Conservation (phyloP, 805 yeast genomes). For the Metschnikowia vanudenii region DNA sequence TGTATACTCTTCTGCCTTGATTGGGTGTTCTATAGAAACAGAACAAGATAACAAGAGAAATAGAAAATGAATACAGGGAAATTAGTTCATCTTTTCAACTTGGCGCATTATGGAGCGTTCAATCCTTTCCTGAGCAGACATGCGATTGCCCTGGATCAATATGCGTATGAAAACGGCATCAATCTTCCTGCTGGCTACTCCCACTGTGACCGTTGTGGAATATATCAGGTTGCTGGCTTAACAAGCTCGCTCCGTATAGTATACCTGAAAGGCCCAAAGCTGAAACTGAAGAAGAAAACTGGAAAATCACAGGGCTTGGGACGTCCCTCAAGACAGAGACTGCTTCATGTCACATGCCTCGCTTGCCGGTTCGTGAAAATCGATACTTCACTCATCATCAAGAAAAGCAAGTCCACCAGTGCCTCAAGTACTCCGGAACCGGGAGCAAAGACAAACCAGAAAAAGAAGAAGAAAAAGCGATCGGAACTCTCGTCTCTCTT, state of each 20-base stretch:
- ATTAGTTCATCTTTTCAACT: slow-evolving; percentile 28
- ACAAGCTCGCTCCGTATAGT: slow-evolving; percentile 24
- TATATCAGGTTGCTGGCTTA: slow-evolving; percentile 35
- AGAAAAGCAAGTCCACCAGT: not conserved
- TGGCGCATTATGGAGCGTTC: slow-evolving; percentile 29
- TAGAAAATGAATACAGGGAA: slow-evolving; percentile 11
- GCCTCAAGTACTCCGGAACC: not conserved
- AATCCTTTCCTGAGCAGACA: slow-evolving; percentile 28
- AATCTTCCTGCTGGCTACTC: slow-evolving; percentile 28
- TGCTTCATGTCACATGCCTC: slow-evolving; percentile 21
- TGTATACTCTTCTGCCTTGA: too few relatives aligned
- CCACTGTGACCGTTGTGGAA: slow-evolving; percentile 35
- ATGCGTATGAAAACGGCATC: slow-evolving; percentile 26
- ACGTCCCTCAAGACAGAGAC: slow-evolving; percentile 1
- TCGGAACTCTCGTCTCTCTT: slow-evolving; percentile 41
- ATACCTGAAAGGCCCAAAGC: slow-evolving; percentile 16
- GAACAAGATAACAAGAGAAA: not conserved
- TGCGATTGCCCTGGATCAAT: slow-evolving; percentile 22
- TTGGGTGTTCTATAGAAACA: not conserved
- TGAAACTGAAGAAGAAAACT: not conserved
- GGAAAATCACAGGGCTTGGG: too few relatives aligned
- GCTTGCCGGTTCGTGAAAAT: slow-evolving; percentile 19
- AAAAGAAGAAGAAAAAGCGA: slow-evolving; percentile 47
- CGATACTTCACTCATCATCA: slow-evolving; percentile 14
- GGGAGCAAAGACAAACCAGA: slow-evolving; percentile 6